Percentiles rank a stretch among this genome's conserved stretches.
Conservation (phyloP, 1,139 yeast genomes). For the Suhomyces bribrorum region DNA sequence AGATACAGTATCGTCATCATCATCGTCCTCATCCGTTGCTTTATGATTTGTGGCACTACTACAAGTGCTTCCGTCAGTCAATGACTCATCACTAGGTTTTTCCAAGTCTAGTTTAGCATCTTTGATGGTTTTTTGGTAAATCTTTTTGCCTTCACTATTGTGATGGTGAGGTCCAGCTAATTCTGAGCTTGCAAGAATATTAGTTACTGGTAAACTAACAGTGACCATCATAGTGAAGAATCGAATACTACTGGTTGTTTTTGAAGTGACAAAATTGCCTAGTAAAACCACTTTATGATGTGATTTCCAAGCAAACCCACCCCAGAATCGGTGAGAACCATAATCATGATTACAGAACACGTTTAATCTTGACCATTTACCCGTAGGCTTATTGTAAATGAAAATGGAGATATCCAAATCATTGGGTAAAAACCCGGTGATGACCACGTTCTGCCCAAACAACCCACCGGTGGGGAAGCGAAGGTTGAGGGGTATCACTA, state of each 20-base stretch:
- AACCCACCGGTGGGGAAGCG: slow-evolving; percentile 59
- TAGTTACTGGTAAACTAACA: slow-evolving; percentile 67
- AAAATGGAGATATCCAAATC: slow-evolving; percentile 59
- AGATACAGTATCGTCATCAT: slow-evolving; percentile 14
- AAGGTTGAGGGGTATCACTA: slow-evolving; percentile 42
- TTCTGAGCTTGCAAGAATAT: slow-evolving; percentile 52
- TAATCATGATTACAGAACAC: slow-evolving; percentile 56
- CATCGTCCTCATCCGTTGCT: slow-evolving; percentile 22
- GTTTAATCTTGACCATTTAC: slow-evolving; percentile 65
- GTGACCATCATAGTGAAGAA: slow-evolving; percentile 58
- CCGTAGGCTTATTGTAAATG: slow-evolving; percentile 60
- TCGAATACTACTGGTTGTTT: slow-evolving; percentile 54
- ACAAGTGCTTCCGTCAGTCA: slow-evolving; percentile 19
- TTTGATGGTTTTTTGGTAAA: slow-evolving; percentile 15
- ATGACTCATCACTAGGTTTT: slow-evolving; percentile 12
- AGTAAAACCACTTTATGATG: slow-evolving; percentile 65
- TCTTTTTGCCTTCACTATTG: slow-evolving; percentile 24
- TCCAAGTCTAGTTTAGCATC: slow-evolving; percentile 4
- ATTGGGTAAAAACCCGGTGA: slow-evolving; percentile 56
- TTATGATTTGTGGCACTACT: slow-evolving; percentile 14
- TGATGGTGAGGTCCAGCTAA: slow-evolving; percentile 31
- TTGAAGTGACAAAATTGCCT: slow-evolving; percentile 53
- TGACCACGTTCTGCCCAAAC: slow-evolving; percentile 64
- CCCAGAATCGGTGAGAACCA: slow-evolving; percentile 63
- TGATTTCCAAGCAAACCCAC: slow-evolving; percentile 71